Conservation (phyloP, 768 basidiomycete genomes). For the Xanthoconium stramineum region DNA sequence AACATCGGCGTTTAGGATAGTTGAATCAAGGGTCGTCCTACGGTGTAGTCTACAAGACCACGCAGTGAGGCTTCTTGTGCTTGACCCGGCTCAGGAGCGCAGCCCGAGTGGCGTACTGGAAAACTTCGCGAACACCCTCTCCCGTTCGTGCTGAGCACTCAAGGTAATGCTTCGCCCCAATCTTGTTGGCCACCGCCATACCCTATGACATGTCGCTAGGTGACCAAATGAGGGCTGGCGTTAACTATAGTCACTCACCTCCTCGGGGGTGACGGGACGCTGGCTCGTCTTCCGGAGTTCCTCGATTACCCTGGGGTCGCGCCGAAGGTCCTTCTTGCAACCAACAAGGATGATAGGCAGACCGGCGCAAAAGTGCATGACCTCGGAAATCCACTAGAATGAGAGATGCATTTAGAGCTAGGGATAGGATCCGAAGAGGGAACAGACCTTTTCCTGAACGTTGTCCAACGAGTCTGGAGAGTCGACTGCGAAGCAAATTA, state of each 20-base stretch:
- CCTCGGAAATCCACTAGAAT: conserved; percentile 94
- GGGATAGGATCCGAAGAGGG: background rate
- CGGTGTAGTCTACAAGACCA: conserved; percentile 41
- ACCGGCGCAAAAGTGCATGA: conserved; percentile 94
- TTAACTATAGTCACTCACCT: conserved; percentile 46
- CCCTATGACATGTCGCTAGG: conserved; percentile 51
- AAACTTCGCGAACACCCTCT: conserved; percentile 96
- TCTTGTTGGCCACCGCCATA: conserved; percentile 93
- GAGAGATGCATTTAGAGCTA: conserved; percentile 5
- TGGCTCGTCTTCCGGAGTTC: conserved; percentile 93
- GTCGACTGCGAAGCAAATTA: conserved; percentile 98
- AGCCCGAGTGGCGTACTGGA: conserved; percentile 94
- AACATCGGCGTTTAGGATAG: conserved; percentile 23
- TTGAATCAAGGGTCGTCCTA: conserved; percentile 15
- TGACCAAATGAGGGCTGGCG: background rate
- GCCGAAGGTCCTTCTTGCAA: conserved; percentile 97
- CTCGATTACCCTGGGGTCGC: conserved; percentile 89
- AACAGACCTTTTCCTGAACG: conserved; percentile 96
- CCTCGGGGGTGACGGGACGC: conserved; percentile 90
- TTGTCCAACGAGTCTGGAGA: conserved; percentile 98
- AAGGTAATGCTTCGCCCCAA: conserved; percentile 93
- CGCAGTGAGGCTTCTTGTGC: conserved; percentile 42
- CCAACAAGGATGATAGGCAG: conserved; percentile 97
- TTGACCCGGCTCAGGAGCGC: conserved; percentile 69
- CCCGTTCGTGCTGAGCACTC: conserved; percentile 97